These are phyloP conservation scores for Nicotiana obtusifolia DNA, from an alignment of 257 asterid genomes.

Conservation along the genomic window DNA sequence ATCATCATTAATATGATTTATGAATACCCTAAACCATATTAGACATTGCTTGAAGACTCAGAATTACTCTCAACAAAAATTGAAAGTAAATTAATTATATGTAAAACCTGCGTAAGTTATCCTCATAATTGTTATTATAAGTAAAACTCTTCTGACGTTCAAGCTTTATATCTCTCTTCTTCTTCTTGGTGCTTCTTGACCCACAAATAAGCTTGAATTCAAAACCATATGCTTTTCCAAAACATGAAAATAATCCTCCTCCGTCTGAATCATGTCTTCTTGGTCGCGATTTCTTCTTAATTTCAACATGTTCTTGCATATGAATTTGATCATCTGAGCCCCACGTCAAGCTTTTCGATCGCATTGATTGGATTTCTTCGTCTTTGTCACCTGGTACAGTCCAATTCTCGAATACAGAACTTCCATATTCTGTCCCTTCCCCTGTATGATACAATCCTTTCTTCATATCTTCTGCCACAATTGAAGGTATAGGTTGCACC, in stretches of 20 bases:
- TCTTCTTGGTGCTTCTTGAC: constrained; percentile 28
- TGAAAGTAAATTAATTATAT: background rate
- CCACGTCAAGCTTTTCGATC: constrained; percentile 18
- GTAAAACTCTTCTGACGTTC: background rate
- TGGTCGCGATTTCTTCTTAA: background rate
- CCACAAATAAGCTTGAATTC: constrained; percentile 60
- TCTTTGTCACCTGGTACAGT: constrained; percentile 23
- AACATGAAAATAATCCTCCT: constrained; percentile 53
- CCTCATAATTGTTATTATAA: constrained; percentile 13
- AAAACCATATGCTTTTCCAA: constrained; percentile 47
- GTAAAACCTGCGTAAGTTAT: constrained; percentile 15
- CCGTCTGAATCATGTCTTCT: constrained; percentile 22
- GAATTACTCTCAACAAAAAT: background rate
- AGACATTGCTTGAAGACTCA: background rate
- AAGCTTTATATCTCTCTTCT: constrained; percentile 14
- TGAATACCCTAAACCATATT: background rate
- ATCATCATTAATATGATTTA: too few species aligned
- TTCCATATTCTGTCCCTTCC: constrained; percentile 44
- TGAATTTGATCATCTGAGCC: constrained; percentile 23
- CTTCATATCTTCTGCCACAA: constrained; percentile 40
- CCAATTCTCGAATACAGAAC: constrained; percentile 71
- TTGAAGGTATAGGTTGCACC: constrained; percentile 54
- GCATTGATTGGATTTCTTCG: constrained; percentile 11
- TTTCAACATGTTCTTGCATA: background rate
- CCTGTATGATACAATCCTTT: constrained; percentile 42